Evolutionary conservation across 805 yeast species (phyloP).

Genomic region (Candida silvicultrix): DNA sequence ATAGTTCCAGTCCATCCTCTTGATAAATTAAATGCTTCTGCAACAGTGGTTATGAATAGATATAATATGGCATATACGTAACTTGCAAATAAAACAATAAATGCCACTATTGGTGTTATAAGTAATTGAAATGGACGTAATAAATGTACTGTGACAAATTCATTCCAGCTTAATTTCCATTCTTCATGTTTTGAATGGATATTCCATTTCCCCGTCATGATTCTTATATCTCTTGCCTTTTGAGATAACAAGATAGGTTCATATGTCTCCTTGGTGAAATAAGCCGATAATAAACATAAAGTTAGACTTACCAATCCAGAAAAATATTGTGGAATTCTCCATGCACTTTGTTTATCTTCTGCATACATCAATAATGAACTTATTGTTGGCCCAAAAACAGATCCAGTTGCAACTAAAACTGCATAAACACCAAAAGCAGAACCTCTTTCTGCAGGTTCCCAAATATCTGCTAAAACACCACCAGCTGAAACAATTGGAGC

Average conservation of each 20-base stretch:
- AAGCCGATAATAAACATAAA: constrained; percentile 31
- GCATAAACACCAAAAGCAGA: constrained; percentile 44
- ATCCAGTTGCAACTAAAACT: constrained; percentile 38
- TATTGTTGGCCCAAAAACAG: constrained; percentile 40
- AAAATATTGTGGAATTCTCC: constrained; percentile 57
- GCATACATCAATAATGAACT: constrained; percentile 40
- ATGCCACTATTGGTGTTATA: constrained; percentile 28
- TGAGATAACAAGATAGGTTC: constrained; percentile 8
- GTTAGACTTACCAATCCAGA: constrained; percentile 35
- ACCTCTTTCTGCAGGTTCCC: constrained; percentile 43
- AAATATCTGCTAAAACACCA: constrained; percentile 48
- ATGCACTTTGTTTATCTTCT: constrained; percentile 31
- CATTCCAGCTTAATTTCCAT: constrained; percentile 10
- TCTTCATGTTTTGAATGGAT: constrained; percentile 13
- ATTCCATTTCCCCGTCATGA: constrained; percentile 4
- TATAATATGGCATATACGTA: constrained; percentile 44
- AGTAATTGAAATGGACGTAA: constrained; percentile 16
- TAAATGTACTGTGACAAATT: constrained; percentile 10
- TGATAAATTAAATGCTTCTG: constrained; percentile 27
- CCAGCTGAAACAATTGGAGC: constrained; percentile 57
- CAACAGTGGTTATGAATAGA: constrained; percentile 37
- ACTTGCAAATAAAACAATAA: constrained; percentile 39
- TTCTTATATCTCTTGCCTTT: constrained; percentile 8
- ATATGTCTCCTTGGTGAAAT: constrained; percentile 16
- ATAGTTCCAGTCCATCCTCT: constrained; percentile 28